Conservation (phyloP, 1,139 yeast genomes). For the Geotrichum aggregatum region DNA sequence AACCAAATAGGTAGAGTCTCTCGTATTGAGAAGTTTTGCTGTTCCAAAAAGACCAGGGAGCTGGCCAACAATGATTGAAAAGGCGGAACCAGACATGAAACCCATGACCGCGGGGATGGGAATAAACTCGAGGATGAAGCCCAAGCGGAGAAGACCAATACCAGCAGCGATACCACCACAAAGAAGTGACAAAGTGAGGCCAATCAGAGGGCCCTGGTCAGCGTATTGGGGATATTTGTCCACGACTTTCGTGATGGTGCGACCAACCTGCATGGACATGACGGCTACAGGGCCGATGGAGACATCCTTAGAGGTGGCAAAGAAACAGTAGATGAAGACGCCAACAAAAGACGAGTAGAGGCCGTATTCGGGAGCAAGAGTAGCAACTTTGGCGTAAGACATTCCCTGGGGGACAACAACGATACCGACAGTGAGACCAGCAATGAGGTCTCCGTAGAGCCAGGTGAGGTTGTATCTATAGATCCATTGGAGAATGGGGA, state of each 20-base stretch:
- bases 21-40: constrained; percentile 60
- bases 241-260: constrained; percentile 67
- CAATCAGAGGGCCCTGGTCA: constrained; percentile 51
- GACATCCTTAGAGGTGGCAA: constrained; percentile 93
- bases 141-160: constrained; percentile 75
- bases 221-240: constrained; percentile 44
- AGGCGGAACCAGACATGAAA: constrained; percentile 92
- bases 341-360: constrained; percentile 90
- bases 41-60: constrained; percentile 87
- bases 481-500: constrained; percentile 80
- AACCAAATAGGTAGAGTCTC: constrained; percentile 64
- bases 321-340: constrained; percentile 79
- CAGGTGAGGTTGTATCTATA: constrained; percentile 75
- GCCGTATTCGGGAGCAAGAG: constrained; percentile 77
- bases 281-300: constrained; percentile 97
- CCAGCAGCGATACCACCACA: constrained; percentile 85
- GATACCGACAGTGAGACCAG: constrained; percentile 92
- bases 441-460: constrained; percentile 79
- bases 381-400: constrained; percentile 90
- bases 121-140: constrained; percentile 82
- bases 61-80: constrained; percentile 76
- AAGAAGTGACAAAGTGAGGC: constrained; percentile 70
- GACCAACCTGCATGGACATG: constrained; percentile 83
- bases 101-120: constrained; percentile 93
- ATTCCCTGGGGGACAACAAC: constrained; percentile 93